Conservation (phyloP, 2,329 filamentous ascomycete species). For the Alternaria alternata region DNA sequence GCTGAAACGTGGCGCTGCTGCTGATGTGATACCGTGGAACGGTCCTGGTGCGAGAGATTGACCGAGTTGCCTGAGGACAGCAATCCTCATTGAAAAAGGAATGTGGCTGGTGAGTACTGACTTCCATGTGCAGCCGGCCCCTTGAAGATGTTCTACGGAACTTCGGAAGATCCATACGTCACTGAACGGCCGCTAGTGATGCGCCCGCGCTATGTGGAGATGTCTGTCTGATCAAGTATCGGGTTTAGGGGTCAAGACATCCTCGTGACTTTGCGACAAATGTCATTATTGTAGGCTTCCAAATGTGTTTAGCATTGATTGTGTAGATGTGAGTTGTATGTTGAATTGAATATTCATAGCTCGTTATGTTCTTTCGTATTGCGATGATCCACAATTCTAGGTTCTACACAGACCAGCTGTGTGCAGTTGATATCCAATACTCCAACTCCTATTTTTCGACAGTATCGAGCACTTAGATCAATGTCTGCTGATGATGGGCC, state of each 20-base stretch:
- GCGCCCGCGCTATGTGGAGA: conserved; percentile 23
- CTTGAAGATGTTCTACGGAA: conserved; percentile 12
- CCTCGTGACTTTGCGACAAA: neutral
- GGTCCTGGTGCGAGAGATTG: neutral
- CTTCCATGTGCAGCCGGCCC: neutral
- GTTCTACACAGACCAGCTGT: neutral
- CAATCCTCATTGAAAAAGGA: conserved; percentile 8
- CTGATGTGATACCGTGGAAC: neutral
- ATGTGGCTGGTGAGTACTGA: neutral
- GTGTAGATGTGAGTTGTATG: neutral
- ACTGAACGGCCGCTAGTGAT: conserved; percentile 28
- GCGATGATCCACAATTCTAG: no score
- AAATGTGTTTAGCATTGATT: neutral
- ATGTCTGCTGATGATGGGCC: conserved; percentile 41
- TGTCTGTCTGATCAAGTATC: conserved; percentile 7
- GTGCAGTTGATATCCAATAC: neutral
- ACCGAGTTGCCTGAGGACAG: conserved; percentile 8
- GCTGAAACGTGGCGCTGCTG: neutral
- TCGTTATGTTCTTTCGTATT: neutral
- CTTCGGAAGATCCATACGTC: conserved; percentile 29
- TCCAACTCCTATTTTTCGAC: neutral
- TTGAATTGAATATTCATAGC: neutral
- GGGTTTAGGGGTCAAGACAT: neutral
- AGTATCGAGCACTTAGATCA: conserved; percentile 20
- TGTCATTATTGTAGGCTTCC: neutral